A percentile compares a stretch with the other conserved stretches of the same genome.
phyloP scores from a whole-genome alignment of 805 yeast species.

The Cephaloascus albidus region DNA sequence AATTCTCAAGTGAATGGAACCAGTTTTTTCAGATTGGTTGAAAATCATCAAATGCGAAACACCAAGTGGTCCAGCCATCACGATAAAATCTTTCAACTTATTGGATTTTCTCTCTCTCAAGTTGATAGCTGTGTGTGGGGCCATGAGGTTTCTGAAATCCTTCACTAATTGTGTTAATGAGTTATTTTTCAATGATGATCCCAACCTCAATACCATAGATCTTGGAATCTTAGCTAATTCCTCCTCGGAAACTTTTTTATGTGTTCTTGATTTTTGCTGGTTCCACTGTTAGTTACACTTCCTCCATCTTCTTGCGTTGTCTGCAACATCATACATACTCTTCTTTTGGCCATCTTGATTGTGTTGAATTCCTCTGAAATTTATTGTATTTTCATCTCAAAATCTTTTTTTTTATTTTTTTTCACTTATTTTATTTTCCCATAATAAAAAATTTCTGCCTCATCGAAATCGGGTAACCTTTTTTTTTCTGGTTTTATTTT shows the following conservation, averaged over 20 bases:
- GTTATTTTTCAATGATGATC: slow-evolving; percentile 67
- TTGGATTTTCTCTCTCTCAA: slow-evolving; percentile 81
- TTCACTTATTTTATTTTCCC: background rate
- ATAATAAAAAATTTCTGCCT: background rate
- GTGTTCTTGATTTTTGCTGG: slow-evolving; percentile 81
- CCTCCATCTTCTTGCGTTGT: background rate
- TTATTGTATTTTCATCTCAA: no score
- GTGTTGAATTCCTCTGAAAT: background rate
- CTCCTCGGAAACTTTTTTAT: slow-evolving; percentile 54
- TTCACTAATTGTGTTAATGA: slow-evolving; percentile 75
- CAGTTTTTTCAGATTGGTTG: slow-evolving; percentile 69
- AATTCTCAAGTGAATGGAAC: slow-evolving; percentile 73
- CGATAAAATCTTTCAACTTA: slow-evolving; percentile 84
- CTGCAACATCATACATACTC: slow-evolving; percentile 18
- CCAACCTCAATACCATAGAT: slow-evolving; percentile 90
- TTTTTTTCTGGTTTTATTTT: no score
- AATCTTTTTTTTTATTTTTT: slow-evolving; percentile 1
- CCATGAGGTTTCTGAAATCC: slow-evolving; percentile 87
- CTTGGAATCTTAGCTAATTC: slow-evolving; percentile 70
- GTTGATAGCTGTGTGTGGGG: slow-evolving; percentile 91
- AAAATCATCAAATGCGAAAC: slow-evolving; percentile 84
- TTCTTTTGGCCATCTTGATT: slow-evolving; percentile 40
- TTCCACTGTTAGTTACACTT: slow-evolving; percentile 7
- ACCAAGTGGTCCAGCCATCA: slow-evolving; percentile 97
- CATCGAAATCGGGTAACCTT: no score